These are phyloP conservation scores for Dioscorea dumetorum DNA, from an alignment of 106 monocot species.

Conservation along the genomic window DNA sequence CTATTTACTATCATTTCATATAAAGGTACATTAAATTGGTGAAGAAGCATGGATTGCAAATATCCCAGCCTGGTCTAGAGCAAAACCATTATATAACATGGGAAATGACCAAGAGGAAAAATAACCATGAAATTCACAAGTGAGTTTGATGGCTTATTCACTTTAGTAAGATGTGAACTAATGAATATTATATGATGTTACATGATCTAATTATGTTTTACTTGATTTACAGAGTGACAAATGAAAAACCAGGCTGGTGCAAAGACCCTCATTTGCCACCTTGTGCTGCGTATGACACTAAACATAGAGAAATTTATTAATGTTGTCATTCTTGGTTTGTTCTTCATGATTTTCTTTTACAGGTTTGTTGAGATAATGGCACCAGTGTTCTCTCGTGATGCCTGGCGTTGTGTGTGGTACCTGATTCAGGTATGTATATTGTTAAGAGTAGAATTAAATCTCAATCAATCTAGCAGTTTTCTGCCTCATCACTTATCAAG, in stretches of 20 bases:
- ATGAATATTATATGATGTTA: background rate
- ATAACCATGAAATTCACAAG: conserved; percentile 14
- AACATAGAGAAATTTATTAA: background rate
- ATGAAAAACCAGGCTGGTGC: conserved; percentile 17
- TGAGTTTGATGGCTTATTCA: background rate
- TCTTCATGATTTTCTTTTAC: background rate
- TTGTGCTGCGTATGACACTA: conserved; percentile 10
- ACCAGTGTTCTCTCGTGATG: too few relatives aligned
- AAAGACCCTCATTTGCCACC: conserved; percentile 11
- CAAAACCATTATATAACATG: conserved; percentile 5
- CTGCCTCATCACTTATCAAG: background rate
- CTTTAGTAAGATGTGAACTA: background rate
- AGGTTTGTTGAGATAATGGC: background rate
- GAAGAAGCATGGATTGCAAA: conserved; percentile 16
- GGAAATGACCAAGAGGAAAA: conserved; percentile 14
- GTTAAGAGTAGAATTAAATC: background rate
- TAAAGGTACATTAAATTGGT: conserved; percentile 16
- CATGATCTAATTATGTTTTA: background rate
- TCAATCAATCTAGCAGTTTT: background rate
- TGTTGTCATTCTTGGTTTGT: background rate
- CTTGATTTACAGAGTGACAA: conserved; percentile 4
- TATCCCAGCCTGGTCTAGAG: conserved; percentile 15
- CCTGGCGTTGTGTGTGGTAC: too few relatives aligned
- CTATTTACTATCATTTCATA: background rate
- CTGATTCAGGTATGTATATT: background rate